A percentile compares a stretch with the other conserved stretches of the same genome.
Evolutionary conservation across 768 basidiomycete genomes (phyloP).

Genomic region (Macrolepiota dolichaula): DNA sequence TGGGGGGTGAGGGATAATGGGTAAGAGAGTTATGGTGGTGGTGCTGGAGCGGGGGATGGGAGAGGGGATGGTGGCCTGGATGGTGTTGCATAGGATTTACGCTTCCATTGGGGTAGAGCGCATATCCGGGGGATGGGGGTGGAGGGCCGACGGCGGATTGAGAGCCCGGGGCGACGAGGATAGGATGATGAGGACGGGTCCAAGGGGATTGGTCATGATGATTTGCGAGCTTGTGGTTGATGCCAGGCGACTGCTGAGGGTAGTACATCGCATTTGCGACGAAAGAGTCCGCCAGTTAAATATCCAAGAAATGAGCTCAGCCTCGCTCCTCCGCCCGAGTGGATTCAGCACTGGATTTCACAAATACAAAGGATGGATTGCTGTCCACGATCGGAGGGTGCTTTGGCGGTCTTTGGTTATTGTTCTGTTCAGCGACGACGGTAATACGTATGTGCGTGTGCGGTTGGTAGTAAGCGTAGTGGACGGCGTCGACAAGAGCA

Average conservation of each 20-base stretch:
- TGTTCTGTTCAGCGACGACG: not conserved
- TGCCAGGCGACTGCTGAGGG: slow-evolving; percentile 79
- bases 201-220: slow-evolving; percentile 78
- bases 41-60: slow-evolving; percentile 56
- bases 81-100: slow-evolving; percentile 63
- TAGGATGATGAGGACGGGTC: slow-evolving; percentile 57
- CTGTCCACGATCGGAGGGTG: not conserved
- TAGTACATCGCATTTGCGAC: slow-evolving; percentile 71
- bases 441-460: not conserved
- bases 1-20: slow-evolving; percentile 79
- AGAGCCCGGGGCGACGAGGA: slow-evolving; percentile 45
- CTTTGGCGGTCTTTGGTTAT: not conserved
- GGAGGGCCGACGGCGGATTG: slow-evolving; percentile 59
- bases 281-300: not conserved
- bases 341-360: not conserved
- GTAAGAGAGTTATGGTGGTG: slow-evolving; percentile 79
- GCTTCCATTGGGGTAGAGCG: slow-evolving; percentile 70
- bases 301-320: slow-evolving; percentile 10
- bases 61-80: slow-evolving; percentile 52
- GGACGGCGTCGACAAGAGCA: slow-evolving; percentile 4
- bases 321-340: not conserved
- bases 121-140: slow-evolving; percentile 71
- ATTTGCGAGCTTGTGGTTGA: slow-evolving; percentile 70
- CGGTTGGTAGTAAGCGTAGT: not conserved
- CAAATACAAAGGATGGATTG: not conserved